Conservation (phyloP, 768 basidiomycete species). For the Rossbeevera mucosa region DNA sequence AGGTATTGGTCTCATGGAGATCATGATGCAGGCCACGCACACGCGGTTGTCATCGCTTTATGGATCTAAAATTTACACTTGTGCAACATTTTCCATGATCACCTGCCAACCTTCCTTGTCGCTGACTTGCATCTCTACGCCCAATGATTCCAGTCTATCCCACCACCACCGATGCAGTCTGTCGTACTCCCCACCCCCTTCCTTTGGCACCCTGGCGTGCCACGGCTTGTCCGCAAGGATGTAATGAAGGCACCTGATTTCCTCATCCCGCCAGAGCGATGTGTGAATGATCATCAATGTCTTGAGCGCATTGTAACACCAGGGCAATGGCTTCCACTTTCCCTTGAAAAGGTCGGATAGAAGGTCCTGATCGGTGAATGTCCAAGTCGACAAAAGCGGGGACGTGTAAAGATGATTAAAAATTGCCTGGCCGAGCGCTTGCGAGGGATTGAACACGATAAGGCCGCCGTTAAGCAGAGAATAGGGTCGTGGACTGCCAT, state of each 20-base stretch:
- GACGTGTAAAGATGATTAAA: conserved; percentile 40
- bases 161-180: conserved; percentile 76
- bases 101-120: conserved; percentile 49
- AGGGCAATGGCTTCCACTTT: conserved; percentile 73
- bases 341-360: conserved; percentile 76
- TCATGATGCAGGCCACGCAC: conserved; percentile 15
- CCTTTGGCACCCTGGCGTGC: conserved; percentile 46
- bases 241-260: conserved; percentile 84
- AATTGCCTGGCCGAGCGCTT: conserved; percentile 48
- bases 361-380: conserved; percentile 94
- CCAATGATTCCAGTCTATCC: conserved; percentile 49
- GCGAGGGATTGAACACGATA: conserved; percentile 79
- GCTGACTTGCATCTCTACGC: conserved; percentile 38
- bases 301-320: conserved; percentile 91
- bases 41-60: neutral
- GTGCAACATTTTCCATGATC: conserved; percentile 46
- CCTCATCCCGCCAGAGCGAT: conserved; percentile 77
- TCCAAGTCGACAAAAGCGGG: conserved; percentile 48
- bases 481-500: conserved; percentile 64
- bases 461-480: conserved; percentile 86
- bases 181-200: conserved; percentile 46
- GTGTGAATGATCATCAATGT: conserved; percentile 72
- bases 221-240: conserved; percentile 87
- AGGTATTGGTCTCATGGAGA: conserved; percentile 90
- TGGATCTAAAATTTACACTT: conserved; percentile 5